A percentile compares a stretch with the other conserved stretches of the same genome.
phyloP scores from a whole-genome alignment of 108 stramenopile genomes.

The Seminavis robusta region DNA sequence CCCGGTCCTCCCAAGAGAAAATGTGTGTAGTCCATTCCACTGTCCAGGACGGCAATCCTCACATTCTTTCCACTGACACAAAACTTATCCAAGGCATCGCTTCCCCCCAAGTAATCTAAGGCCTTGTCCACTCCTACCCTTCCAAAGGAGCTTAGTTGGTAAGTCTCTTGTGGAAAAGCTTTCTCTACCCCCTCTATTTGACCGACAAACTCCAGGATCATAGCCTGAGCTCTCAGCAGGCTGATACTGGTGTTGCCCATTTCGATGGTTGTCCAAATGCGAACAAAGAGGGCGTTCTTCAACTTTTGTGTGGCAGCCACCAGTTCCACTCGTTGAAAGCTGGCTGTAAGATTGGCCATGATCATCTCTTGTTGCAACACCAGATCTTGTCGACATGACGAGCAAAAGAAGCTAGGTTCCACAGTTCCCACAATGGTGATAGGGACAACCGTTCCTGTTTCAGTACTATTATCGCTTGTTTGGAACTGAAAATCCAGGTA shows the following conservation, averaged over 20 bases:
- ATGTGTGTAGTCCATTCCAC: conserved; percentile 33
- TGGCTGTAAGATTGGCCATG: too few relatives aligned
- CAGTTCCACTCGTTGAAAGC: conserved; percentile 19
- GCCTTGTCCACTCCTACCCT: too few relatives aligned
- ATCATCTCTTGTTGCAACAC: conserved; percentile 1
- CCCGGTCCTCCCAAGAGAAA: conserved; percentile 17
- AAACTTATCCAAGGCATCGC: not conserved
- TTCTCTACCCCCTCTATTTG: too few relatives aligned
- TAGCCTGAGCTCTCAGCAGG: too few relatives aligned
- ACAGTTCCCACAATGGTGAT: conserved; percentile 5
- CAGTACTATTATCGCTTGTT: not conserved
- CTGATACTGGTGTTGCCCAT: too few relatives aligned
- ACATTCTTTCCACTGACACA: conserved; percentile 15
- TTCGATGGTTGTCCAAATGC: too few relatives aligned
- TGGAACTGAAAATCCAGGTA: not conserved
- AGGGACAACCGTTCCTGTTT: conserved; percentile 5
- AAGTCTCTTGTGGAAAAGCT: too few relatives aligned
- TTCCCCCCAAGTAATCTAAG: too few relatives aligned
- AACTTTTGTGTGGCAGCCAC: conserved; percentile 12
- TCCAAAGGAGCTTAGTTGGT: too few relatives aligned
- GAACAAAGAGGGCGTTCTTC: too few relatives aligned
- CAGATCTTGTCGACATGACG: conserved; percentile 12
- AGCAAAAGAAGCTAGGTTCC: too few relatives aligned
- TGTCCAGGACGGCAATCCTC: conserved; percentile 20
- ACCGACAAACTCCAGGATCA: too few relatives aligned